Conservation (phyloP, 2,329 filamentous ascomycete genomes). For the Epichloe bromicola region DNA sequence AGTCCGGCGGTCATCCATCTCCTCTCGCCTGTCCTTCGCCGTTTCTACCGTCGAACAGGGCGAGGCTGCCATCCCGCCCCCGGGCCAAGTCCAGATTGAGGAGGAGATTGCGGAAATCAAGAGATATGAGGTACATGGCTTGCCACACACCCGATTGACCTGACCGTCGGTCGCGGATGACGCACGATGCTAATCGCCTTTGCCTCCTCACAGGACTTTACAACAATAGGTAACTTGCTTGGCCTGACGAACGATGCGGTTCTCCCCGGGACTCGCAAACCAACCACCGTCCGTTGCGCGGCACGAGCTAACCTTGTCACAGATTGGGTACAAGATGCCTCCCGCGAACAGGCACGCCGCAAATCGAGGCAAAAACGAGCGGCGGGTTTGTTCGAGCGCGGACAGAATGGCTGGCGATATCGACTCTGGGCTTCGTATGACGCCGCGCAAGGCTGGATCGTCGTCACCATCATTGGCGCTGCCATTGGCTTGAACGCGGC, state of each 20-base stretch:
- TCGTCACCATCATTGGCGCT: conserved; percentile 84
- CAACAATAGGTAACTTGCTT: conserved; percentile 56
- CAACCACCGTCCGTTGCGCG: too few species aligned
- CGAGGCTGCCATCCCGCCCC: conserved; percentile 35
- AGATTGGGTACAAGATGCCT: conserved; percentile 98
- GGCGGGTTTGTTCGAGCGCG: conserved; percentile 57
- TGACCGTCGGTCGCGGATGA: neutral
- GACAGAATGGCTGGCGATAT: conserved; percentile 63
- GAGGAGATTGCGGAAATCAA: conserved; percentile 98
- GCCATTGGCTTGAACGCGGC: conserved; percentile 90
- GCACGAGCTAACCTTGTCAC: neutral
- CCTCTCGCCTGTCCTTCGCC: conserved; percentile 53
- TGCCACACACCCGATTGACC: neutral
- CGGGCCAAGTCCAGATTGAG: conserved; percentile 59
- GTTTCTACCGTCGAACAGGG: conserved; percentile 53
- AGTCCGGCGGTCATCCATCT: conserved; percentile 41
- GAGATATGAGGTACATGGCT: conserved; percentile 61
- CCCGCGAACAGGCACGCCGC: conserved; percentile 73
- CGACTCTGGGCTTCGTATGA: conserved; percentile 81
- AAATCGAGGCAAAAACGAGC: conserved; percentile 62
- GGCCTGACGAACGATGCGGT: too few species aligned
- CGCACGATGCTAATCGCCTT: neutral
- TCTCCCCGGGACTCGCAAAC: too few species aligned
- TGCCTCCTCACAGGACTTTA: conserved; percentile 55
- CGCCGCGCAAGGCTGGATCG: conserved; percentile 94